Percentiles rank a stretch among this genome's conserved stretches.
phyloP scores from a whole-genome alignment of 1,139 yeast genomes.

The Sugiyamaella japonica region DNA sequence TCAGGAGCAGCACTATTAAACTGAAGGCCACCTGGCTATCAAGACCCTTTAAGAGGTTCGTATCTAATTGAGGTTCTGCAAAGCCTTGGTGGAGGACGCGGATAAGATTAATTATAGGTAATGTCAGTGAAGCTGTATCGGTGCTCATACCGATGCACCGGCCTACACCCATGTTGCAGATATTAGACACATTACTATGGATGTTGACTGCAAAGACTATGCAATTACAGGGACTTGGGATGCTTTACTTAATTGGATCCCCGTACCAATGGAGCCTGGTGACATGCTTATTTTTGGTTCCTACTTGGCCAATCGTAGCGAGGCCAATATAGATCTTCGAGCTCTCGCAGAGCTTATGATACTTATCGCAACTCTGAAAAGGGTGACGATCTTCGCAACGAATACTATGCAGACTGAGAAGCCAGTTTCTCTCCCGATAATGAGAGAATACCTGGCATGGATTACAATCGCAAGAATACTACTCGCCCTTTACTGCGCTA shows the following conservation, averaged over 20 bases:
- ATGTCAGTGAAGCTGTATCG: constrained; percentile 23
- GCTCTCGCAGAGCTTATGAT: constrained; percentile 3
- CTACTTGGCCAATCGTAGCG: constrained; percentile 7
- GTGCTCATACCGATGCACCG: constrained; percentile 26
- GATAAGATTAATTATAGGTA: background rate
- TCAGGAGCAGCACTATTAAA: too few relatives aligned
- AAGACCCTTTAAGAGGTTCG: too few relatives aligned
- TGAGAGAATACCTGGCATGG: constrained; percentile 24
- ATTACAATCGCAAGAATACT: background rate
- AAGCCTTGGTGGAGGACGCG: too few relatives aligned
- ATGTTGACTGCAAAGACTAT: constrained; percentile 11
- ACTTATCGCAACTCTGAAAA: constrained; percentile 2
- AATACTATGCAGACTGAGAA: constrained; percentile 17
- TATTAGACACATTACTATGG: constrained; percentile 23
- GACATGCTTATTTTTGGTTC: constrained; percentile 11
- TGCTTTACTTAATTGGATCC: constrained; percentile 1
- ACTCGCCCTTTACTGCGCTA: background rate
- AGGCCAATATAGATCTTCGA: background rate
- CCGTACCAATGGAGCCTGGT: constrained; percentile 3
- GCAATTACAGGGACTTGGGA: constrained; percentile 6
- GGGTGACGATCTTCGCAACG: constrained; percentile 35
- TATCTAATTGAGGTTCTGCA: too few relatives aligned
- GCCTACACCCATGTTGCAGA: constrained; percentile 25
- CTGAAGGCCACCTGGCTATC: too few relatives aligned
- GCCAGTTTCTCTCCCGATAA: constrained; percentile 21